phyloP scores from a whole-genome alignment of 1,139 yeast species.

The Saccharomyces hybrid region DNA sequence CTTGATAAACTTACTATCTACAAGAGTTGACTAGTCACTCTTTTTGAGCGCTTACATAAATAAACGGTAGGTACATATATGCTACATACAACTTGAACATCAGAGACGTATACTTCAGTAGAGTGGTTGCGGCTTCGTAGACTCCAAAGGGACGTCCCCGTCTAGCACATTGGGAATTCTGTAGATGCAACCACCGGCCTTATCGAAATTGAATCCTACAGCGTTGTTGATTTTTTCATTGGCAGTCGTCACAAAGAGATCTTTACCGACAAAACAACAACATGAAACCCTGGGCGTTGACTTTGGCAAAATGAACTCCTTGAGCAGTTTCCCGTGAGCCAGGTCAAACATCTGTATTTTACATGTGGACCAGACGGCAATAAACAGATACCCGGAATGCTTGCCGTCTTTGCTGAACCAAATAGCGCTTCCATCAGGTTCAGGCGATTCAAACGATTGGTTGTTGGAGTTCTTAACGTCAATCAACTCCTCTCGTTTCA shows the following conservation, averaged over 20 bases:
- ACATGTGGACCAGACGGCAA: constrained; percentile 60
- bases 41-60: too few relatives aligned
- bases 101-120: not conserved
- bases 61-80: not conserved
- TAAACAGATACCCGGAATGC: constrained; percentile 39
- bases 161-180: constrained; percentile 6
- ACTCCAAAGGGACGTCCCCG: not conserved
- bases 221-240: constrained; percentile 33
- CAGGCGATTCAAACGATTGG: constrained; percentile 37
- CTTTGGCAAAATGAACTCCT: constrained; percentile 53
- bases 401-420: constrained; percentile 40
- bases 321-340: constrained; percentile 42
- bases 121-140: not conserved
- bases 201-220: constrained; percentile 4
- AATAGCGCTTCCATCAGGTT: constrained; percentile 77
- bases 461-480: constrained; percentile 34
- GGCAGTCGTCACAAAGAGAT: constrained; percentile 63
- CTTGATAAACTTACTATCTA: too few relatives aligned
- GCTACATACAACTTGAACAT: not conserved
- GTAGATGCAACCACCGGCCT: constrained; percentile 15
- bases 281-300: constrained; percentile 55
- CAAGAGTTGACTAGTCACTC: too few relatives aligned
- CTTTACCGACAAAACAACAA: constrained; percentile 68
- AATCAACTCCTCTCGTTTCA: constrained; percentile 34
- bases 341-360: constrained; percentile 47